Base-by-base conservation (phyloP, 1,284 basidiomycete genomes). In the Mycocalia duriaeana region DNA sequence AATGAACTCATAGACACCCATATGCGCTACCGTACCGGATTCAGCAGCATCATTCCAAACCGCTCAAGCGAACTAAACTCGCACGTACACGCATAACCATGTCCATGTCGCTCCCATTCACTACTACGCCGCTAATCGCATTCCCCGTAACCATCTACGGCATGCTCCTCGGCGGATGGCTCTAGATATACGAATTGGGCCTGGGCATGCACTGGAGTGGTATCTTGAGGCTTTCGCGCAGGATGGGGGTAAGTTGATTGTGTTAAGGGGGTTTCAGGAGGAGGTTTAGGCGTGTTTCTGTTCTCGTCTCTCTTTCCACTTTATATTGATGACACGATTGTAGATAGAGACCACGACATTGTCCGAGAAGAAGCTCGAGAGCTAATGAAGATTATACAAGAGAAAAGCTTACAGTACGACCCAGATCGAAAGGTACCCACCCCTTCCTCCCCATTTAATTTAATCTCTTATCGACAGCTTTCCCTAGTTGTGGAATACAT, bases 401-500 rank as follows among this genome's bases (percentile, higher is more conserved):
- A 82, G 54, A 90, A 90, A 69, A 91, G 87, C 57, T 76, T 81
- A 38, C 87, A 93, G 57, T 81, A 79, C 48, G 89, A 92, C 47
- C 73, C 85, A 5, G 82, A 89, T 25, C 81, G 91, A 42, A 89
- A 85, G 69, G 85, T 85, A 56, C 36, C 57, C 49, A 22, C n/a
- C 36, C 20, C 39, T 25, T 45, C 25, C 35, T 20, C 13, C 40
- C 37, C 31, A 36, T 36, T 52, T 1, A 46, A 20, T 24, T 13
- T 25, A 35, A 14, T 25, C 20, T 34, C 13, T 39, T 45, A 9
- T 18, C n/a, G n/a, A 13, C 55, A 91, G 85, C 80, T 98, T 26
- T 94, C 90, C 0, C 81, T 98, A 51, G 88, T 96, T 42, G 83
- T 98, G 48, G 95, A 98, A 70, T 94, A 91, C 60, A 89, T 97